phyloP scores from a whole-genome alignment of 176 grass and related monocot species.

The Tuctoria greenei region DNA sequence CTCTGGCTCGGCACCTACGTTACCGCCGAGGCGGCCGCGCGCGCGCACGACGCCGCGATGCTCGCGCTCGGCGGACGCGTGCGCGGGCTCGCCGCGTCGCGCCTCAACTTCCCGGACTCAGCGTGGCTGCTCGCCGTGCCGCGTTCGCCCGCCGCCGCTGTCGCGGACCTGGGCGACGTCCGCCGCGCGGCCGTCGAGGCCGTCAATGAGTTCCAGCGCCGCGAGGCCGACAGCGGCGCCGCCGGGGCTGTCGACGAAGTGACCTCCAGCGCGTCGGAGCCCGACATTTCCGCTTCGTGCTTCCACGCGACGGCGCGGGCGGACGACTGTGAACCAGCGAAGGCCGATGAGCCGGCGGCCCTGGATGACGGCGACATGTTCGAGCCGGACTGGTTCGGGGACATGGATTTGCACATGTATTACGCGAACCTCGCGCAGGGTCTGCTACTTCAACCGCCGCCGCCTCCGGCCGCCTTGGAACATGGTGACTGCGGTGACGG shows the following conservation, averaged over 20 bases:
- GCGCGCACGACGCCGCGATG: conserved; percentile 63
- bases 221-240: neutral
- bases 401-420: conserved; percentile 37
- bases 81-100: neutral
- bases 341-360: neutral
- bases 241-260: neutral
- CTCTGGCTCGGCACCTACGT: conserved; percentile 81
- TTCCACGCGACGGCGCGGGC: neutral
- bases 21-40: conserved; percentile 60
- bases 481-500: conserved; percentile 15
- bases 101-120: conserved; percentile 71
- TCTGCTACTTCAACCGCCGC: conserved; percentile 36
- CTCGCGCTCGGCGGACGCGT: conserved; percentile 39
- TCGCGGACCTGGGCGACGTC: conserved; percentile 33
- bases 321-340: neutral
- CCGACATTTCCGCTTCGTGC: neutral
- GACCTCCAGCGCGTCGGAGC: neutral
- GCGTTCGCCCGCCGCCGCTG: neutral
- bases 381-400: conserved; percentile 28
- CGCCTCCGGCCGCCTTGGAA: neutral
- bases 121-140: conserved; percentile 49
- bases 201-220: conserved; percentile 39
- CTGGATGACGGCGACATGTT: neutral
- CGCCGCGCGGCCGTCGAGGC: conserved; percentile 43
- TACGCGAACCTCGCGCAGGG: conserved; percentile 54